Base-by-base conservation (phyloP, 2,329 filamentous ascomycete genomes). In the Calcarisporium arbuscula region DNA sequence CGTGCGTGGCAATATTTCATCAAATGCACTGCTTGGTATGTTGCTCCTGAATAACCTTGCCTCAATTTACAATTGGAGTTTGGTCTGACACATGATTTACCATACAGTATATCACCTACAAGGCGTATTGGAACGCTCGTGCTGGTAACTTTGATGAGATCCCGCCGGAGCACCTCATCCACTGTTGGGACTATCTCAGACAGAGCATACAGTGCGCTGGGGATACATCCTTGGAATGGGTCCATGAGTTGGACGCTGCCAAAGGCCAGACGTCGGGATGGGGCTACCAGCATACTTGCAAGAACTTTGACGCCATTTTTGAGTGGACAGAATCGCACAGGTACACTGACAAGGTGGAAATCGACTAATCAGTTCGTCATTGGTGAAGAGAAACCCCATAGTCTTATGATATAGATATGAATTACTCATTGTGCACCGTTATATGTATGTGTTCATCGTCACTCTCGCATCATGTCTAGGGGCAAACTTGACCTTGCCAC, bases 121-220 rank as follows among this genome's bases (percentile, higher is more conserved):
- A 28, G 10, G 40, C 30, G 8, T 42, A 39, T 19, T 42, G 32
- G 30, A 32, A 31, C 15, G 40, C 40, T 5, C 33, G 30, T 9
- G 25, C n/a, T 5, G 61, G 40, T 16, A 36, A 39, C 14, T 15
- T 32, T 11, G 29, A 39, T n/a, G 29, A 34, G 11, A 14, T 19
- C 5, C 15, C 16, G 12, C 28, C 30, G 18, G 29, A 16, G 60
- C 65, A 68, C 49, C 64, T 68, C 55, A 60, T 63, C 34, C 65
- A 68, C 53, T 69, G 65, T 54, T 65, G 68, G 48, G 60, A 64
- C 44, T 68, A 68, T 47, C 58, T 69, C 51, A 54, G 65, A 9
- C 61, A 68, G 47, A 61, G 61, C 25, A 61, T 69, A 39, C 60
- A 67, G 56, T 68, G 65, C 48, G 58, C 53, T 19, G 60, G 62